These are phyloP conservation scores for Entomophthora muscae DNA, from an alignment of 371 early-diverging fungal species.

Conservation along the genomic window DNA sequence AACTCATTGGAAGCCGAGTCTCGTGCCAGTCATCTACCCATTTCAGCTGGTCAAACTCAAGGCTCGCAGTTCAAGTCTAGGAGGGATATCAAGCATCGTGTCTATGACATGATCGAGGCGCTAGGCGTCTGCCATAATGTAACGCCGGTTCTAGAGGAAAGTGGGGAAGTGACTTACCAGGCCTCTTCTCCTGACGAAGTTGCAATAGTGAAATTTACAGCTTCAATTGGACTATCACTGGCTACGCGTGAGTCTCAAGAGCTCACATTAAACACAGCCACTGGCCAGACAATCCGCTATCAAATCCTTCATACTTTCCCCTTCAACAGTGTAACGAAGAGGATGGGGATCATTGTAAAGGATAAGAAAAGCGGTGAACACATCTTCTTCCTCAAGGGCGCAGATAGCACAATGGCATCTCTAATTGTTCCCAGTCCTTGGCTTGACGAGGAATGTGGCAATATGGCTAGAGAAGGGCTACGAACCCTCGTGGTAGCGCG, in stretches of 20 bases:
- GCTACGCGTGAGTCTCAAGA: conserved; percentile 49
- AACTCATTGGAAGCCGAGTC: background rate
- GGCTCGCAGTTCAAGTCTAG: conserved; percentile 21
- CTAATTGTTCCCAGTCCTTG: conserved; percentile 33
- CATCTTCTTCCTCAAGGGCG: conserved; percentile 91
- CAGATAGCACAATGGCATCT: conserved; percentile 89
- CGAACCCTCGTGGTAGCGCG: conserved; percentile 94
- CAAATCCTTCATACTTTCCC: conserved; percentile 88
- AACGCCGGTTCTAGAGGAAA: conserved; percentile 35
- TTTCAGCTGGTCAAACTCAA: background rate
- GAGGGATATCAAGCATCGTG: conserved; percentile 54
- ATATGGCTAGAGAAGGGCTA: conserved; percentile 98
- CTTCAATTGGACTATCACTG: conserved; percentile 72
- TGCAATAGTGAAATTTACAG: conserved; percentile 96
- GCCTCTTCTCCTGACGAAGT: conserved; percentile 99
- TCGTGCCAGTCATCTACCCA: background rate
- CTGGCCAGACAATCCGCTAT: conserved; percentile 26
- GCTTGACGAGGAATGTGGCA: conserved; percentile 96
- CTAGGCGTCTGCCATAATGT: conserved; percentile 90
- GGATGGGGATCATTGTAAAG: conserved; percentile 96
- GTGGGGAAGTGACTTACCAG: conserved; percentile 58
- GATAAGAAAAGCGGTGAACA: conserved; percentile 46
- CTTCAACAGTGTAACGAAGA: conserved; percentile 94
- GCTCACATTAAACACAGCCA: conserved; percentile 38
- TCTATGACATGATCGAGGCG: conserved; percentile 69